A percentile compares a stretch with the other conserved stretches of the same genome.
These are phyloP conservation scores for Talaromyces thailandensis DNA, from an alignment of 495 filamentous ascomycete genomes.

Conservation along the genomic window DNA sequence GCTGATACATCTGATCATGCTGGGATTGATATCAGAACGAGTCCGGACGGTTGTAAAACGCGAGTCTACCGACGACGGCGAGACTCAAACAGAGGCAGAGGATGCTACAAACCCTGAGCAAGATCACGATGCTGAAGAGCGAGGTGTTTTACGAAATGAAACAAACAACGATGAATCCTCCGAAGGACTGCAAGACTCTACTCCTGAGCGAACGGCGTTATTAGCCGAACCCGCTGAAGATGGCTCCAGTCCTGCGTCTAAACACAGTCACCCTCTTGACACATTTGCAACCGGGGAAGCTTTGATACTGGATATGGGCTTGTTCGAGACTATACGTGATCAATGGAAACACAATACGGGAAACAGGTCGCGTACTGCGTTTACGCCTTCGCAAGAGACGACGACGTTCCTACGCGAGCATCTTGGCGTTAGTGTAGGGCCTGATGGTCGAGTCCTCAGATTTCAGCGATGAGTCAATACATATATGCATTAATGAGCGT, in stretches of 20 bases:
- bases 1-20: constrained; percentile 61
- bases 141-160: constrained; percentile 52
- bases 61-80: constrained; percentile 9
- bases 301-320: constrained; percentile 57
- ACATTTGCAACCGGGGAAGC: constrained; percentile 58
- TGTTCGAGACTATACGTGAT: constrained; percentile 56
- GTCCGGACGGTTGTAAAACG: constrained; percentile 32
- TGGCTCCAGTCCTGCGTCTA: constrained; percentile 18
- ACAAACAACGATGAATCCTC: constrained; percentile 18
- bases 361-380: constrained; percentile 16
- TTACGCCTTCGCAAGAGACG: constrained; percentile 27
- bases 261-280: constrained; percentile 43
- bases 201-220: constrained; percentile 30
- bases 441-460: constrained; percentile 30
- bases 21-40: constrained; percentile 62
- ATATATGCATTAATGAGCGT: background rate
- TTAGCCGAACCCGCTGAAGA: constrained; percentile 32
- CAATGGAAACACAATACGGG: constrained; percentile 43
- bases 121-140: constrained; percentile 75
- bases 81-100: constrained; percentile 12
- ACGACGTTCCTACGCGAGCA: constrained; percentile 35
- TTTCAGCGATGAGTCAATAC: constrained; percentile 14
- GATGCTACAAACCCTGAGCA: constrained; percentile 28
- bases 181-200: constrained; percentile 35
- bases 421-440: constrained; percentile 31